Evolutionary conservation across 2,329 filamentous ascomycete genomes (phyloP), one percentile per base, ranked within the genome.

Genomic region (Penicillium sp.): DNA sequence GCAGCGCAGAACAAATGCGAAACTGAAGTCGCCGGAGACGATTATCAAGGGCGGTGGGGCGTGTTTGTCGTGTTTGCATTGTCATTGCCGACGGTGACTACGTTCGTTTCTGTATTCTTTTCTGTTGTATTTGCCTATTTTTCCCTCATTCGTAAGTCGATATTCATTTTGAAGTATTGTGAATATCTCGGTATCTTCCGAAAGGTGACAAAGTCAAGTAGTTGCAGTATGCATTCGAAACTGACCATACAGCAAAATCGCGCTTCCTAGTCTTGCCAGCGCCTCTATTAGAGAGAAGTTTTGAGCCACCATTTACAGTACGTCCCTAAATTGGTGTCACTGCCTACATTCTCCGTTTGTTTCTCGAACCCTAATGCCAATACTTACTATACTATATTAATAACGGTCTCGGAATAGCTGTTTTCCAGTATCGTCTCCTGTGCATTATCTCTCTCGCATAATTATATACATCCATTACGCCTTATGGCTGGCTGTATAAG

Each of bases 1-100:
- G 24, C 35, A 44, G 31, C 30, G 22, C 24, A 25, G 38, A 5
- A 11, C 38, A 40, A 40, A 22, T 13, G 35, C 43, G 41, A 50
- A 31, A 46, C 44, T 43, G 49, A 39, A 31, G 45, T 31, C 14
- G 30, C 44, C 22, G 31, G 22, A 39, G 45, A 36, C 38, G 51
- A 43, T 55, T 44, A 58, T 59, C 50, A 51, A 54, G 58, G 58
- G 54, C 51, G 54, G 54, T 53, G 55, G 40, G 57, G 54, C 51
- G 55, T 33, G 57, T 62, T 63, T 63, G 57, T 57, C 47, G 47
- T 61, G 57, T 63, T 61, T 62, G 61, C 45, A 35, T 51, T 5
- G 16, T n/a, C 5, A 41, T 43, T 50, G 46, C 49, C 44, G 49
- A 44, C 11, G 41, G 38, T 36, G 31, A 45, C 24, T 41, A 28